phyloP scores from a whole-genome alignment of 2,329 filamentous ascomycete species.

The Akanthomyces muscarius region DNA sequence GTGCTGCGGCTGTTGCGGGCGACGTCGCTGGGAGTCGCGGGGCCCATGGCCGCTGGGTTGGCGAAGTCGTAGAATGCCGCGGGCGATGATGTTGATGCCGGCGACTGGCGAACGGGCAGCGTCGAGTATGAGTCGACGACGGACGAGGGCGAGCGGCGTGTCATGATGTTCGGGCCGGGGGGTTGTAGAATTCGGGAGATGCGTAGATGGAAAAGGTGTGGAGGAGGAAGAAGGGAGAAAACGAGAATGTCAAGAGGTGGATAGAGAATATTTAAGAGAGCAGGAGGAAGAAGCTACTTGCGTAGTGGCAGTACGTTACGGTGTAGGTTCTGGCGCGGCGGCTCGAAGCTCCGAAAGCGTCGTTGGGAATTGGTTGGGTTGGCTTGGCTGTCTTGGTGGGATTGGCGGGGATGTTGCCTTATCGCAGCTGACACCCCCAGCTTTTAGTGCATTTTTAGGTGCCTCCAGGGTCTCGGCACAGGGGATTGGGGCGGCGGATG shows the following conservation, averaged over 20 bases:
- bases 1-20: background rate
- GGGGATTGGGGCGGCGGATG: background rate
- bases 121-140: conserved; percentile 41
- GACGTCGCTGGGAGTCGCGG: conserved; percentile 7
- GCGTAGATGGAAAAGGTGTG: background rate
- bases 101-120: conserved; percentile 39
- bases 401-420: too few species aligned
- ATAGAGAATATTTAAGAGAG: background rate
- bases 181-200: background rate
- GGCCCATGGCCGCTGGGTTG: too few species aligned
- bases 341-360: background rate
- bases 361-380: background rate
- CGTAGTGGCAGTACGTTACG: too few species aligned
- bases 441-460: background rate
- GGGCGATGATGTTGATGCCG: background rate
- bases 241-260: background rate
- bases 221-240: background rate
- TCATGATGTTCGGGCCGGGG: conserved; percentile 33
- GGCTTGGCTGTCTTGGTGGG: background rate
- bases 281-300: too few species aligned
- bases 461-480: background rate
- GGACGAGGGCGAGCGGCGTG: conserved; percentile 39
- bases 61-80: too few species aligned
- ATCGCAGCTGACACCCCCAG: background rate
- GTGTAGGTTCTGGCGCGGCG: background rate